Evolutionary conservation across 1,139 yeast genomes (phyloP), one percentile per base, ranked within the genome.

Genomic region (Torulaspora globosa): DNA sequence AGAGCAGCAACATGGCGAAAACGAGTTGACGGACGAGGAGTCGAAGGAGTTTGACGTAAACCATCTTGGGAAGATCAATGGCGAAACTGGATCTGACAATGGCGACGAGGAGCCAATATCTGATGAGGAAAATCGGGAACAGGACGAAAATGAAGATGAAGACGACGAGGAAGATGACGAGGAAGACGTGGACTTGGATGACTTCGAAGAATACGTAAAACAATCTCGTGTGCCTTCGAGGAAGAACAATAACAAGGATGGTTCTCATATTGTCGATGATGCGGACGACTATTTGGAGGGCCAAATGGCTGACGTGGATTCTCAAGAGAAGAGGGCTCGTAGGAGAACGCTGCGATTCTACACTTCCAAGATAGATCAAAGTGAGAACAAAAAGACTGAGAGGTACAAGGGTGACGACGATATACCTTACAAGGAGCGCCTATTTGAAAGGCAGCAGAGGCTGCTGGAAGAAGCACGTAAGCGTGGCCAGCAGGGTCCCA

Each of bases 341-440:
- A 87, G 85, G 72, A 82, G 80, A 66, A 79, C 95, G 1, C 78
- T 92, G 58, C 82, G 97, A 57, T 94, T 92, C 80, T 92, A 92
- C 74, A 92, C 98, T 1, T 86, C 97, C 50, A 92, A 90, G 70
- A 90, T 92, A 67, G 97, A 89, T 66, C 90, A 86, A 68, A 85
- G 86, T 42, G 80, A 77, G 34, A 75, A 78, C 53, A 80, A 79
- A 63, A 76, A 75, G 51, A 69, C 66, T 32, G 84, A 80, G 51
- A 75, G 71, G 54, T 79, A 69, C 55, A 76, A 84, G 36, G 98
- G 97, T 55, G 98, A 92, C 64, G 76, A 78, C 53, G 98, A 92
- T 67, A 70, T 92, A 48, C 97, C 97, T n/a, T 90, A 92, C 67
- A 81, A 79, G 58, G 97, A 92, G 68, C 78, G 97, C 57, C 73